Evolutionary conservation across 2,329 filamentous ascomycete species (phyloP).

Genomic region (Pseudodiploospora longispora): DNA sequence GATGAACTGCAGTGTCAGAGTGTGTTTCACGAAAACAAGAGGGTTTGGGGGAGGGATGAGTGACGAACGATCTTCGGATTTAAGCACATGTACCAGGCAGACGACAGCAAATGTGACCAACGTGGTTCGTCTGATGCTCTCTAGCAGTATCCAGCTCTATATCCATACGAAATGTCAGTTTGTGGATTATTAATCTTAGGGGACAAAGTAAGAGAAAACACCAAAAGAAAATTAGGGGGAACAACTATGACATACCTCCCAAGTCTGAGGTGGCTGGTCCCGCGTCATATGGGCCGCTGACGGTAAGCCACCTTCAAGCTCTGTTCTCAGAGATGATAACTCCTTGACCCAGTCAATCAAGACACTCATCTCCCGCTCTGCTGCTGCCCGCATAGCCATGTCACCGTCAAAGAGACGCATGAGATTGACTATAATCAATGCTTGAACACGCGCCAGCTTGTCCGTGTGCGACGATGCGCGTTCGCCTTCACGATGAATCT

Average conservation of each 20-base stretch:
- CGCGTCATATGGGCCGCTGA: slow-evolving; percentile 13
- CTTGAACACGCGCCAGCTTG: slow-evolving; percentile 36
- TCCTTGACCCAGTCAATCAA: slow-evolving; percentile 29
- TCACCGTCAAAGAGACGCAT: slow-evolving; percentile 38
- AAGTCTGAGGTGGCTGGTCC: slow-evolving; percentile 29
- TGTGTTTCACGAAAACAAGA: neutral
- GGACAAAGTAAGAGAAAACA: neutral
- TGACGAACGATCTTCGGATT: slow-evolving; percentile 22
- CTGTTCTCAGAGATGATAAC: slow-evolving; percentile 23
- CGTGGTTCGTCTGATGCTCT: slow-evolving; percentile 32
- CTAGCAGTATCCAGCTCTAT: slow-evolving; percentile 33
- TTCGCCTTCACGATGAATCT: slow-evolving; percentile 28
- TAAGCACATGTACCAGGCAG: slow-evolving; percentile 27
- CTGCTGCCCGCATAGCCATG: slow-evolving; percentile 29
- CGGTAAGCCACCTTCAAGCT: slow-evolving; percentile 23
- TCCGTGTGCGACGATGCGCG: slow-evolving; percentile 22
- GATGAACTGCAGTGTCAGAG: neutral
- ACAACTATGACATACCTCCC: slow-evolving; percentile 28
- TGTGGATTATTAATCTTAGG: neutral
- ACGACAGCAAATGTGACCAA: slow-evolving; percentile 25
- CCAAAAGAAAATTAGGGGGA: neutral
- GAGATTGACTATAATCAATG: slow-evolving; percentile 31
- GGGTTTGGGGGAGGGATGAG: neutral
- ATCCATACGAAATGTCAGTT: neutral
- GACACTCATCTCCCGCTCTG: slow-evolving; percentile 29